Evolutionary conservation across 208 protist genomes (phyloP).

Genomic region (Leishmania guyanensis): DNA sequence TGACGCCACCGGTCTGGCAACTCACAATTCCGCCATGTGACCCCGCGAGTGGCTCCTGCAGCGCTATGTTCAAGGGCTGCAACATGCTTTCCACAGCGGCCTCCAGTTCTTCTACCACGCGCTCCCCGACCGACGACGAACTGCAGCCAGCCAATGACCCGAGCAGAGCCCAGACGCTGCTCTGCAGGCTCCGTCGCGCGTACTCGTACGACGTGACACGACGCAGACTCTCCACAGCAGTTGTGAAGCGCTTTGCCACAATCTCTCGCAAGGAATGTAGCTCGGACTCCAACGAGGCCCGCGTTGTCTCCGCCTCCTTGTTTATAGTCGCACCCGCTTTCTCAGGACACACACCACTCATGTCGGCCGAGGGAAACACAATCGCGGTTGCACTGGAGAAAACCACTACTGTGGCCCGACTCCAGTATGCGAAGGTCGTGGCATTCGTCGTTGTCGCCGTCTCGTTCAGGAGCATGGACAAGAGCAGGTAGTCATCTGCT

Average conservation of each 20-base stretch:
- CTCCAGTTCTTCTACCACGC: constrained; percentile 23
- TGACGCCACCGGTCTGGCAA: background rate
- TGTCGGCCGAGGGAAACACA: constrained; percentile 16
- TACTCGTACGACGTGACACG: constrained; percentile 25
- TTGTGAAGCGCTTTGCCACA: constrained; percentile 47
- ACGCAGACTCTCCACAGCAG: constrained; percentile 17
- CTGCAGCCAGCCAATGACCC: constrained; percentile 10
- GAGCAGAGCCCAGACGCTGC: constrained; percentile 8
- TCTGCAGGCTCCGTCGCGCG: constrained; percentile 22
- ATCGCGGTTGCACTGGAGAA: constrained; percentile 32
- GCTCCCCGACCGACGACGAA: constrained; percentile 4
- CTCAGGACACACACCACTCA: background rate
- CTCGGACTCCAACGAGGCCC: constrained; percentile 42
- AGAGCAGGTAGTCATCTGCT: constrained; percentile 50
- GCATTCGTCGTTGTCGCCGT: constrained; percentile 46
- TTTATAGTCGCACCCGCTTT: background rate
- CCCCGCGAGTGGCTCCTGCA: constrained; percentile 33
- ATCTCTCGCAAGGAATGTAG: constrained; percentile 49
- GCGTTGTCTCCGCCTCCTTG: constrained; percentile 28
- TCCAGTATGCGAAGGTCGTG: constrained; percentile 30
- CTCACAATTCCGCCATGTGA: constrained; percentile 5
- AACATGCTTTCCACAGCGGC: constrained; percentile 43
- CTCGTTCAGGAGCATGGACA: constrained; percentile 72
- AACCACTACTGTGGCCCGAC: constrained; percentile 31
- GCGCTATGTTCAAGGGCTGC: constrained; percentile 32